Conservation (phyloP, 1,284 basidiomycete genomes). For the Trametes pubescens region DNA sequence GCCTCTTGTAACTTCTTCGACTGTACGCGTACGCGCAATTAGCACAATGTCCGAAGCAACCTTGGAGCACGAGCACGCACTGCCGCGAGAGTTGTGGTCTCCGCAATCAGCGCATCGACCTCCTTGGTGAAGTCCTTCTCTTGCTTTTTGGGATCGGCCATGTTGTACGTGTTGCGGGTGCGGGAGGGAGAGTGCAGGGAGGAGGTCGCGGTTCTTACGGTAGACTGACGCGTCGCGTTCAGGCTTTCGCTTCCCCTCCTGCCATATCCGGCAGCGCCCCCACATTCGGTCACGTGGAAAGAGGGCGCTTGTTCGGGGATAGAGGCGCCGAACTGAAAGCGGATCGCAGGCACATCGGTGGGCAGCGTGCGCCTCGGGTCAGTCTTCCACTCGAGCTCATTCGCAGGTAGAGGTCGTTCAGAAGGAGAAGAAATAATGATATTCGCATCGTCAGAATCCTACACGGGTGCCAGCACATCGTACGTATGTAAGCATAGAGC, state of each 20-base stretch:
- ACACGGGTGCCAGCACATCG: conserved; percentile 54
- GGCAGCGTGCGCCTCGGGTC: not conserved
- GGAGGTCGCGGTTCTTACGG: conserved; percentile 43
- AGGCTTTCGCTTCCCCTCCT: conserved; percentile 39
- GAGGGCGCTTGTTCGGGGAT: conserved; percentile 11
- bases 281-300: conserved; percentile 35
- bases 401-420: conserved; percentile 12
- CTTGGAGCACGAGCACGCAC: conserved; percentile 45
- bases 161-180: conserved; percentile 44
- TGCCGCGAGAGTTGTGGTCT: conserved; percentile 62
- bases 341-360: conserved; percentile 5
- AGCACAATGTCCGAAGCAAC: conserved; percentile 25
- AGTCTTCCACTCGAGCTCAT: conserved; percentile 2
- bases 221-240: conserved; percentile 73
- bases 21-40: conserved; percentile 46
- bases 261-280: conserved; percentile 29
- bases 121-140: conserved; percentile 80
- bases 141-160: conserved; percentile 83
- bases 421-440: conserved; percentile 29
- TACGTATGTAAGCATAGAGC: conserved; percentile 55
- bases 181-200: conserved; percentile 39
- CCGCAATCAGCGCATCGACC: conserved; percentile 68
- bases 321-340: conserved; percentile 28
- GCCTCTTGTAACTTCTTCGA: conserved; percentile 84
- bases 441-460: conserved; percentile 48